Percentiles rank a stretch among this genome's conserved stretches.
phyloP scores from a whole-genome alignment of 164 flowering plant species.

The Euptelea pleiosperma region DNA sequence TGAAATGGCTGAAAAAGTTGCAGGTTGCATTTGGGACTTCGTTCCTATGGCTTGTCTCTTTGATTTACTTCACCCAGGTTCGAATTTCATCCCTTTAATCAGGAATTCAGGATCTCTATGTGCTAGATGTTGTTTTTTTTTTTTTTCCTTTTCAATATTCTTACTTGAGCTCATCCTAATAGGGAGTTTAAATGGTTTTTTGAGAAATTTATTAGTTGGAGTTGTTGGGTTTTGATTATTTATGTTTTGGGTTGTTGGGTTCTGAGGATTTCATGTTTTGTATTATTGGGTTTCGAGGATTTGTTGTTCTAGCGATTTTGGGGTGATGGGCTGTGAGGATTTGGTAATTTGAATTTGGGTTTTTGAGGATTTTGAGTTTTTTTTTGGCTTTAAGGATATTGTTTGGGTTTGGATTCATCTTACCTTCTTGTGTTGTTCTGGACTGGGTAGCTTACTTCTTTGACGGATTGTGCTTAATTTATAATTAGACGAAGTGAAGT shows the following conservation, averaged over 20 bases:
- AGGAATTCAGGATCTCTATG: too few relatives aligned
- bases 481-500: too few relatives aligned
- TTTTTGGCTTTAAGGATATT: neutral
- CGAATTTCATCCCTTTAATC: neutral
- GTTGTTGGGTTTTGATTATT: neutral
- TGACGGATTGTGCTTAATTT: too few relatives aligned
- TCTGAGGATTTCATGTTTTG: neutral
- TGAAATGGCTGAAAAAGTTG: constrained; percentile 51
- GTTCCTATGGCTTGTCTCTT: constrained; percentile 76
- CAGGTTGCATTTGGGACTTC: constrained; percentile 56
- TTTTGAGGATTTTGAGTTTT: neutral
- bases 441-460: too few relatives aligned
- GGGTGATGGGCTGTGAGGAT: neutral
- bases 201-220: neutral
- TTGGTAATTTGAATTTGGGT: neutral
- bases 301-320: neutral
- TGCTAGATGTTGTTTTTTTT: neutral
- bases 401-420: neutral
- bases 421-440: neutral
- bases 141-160: too few relatives aligned
- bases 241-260: neutral
- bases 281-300: neutral
- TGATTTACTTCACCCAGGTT: constrained; percentile 92
- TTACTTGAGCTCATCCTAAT: too few relatives aligned
- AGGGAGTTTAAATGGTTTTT: too few relatives aligned